Percentiles rank a stretch among this genome's conserved stretches.
Evolutionary conservation across 2,329 filamentous ascomycete genomes (phyloP).

Genomic region (Penicillium sp.): DNA sequence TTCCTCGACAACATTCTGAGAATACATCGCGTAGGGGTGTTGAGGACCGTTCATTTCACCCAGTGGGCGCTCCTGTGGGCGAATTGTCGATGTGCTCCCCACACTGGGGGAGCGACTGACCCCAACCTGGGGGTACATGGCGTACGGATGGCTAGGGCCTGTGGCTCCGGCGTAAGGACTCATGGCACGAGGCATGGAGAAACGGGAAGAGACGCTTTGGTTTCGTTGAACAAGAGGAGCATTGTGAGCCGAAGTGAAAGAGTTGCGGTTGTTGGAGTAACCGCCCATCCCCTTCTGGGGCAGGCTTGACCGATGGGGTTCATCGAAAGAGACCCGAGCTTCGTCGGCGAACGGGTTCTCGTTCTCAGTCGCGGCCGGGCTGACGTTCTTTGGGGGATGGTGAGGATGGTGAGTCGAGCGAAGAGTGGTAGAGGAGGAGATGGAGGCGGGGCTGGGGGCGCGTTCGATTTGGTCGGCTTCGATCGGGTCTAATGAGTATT

Average conservation of each 20-base stretch:
- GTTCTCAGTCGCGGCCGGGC: conserved; percentile 23
- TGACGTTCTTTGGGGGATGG: conserved; percentile 24
- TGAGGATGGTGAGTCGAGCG: conserved; percentile 24
- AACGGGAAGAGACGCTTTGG: conserved; percentile 43
- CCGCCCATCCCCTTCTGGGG: conserved; percentile 32
- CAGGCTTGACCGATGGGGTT: conserved; percentile 33
- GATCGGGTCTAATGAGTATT: conserved; percentile 44
- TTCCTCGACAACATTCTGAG: conserved; percentile 69
- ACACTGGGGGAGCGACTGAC: conserved; percentile 58
- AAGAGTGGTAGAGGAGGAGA: conserved; percentile 32
- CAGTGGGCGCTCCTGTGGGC: conserved; percentile 56
- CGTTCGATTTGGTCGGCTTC: conserved; percentile 33
- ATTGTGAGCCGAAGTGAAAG: conserved; percentile 30
- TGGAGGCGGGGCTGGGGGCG: conserved; percentile 31
- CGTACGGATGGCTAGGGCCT: conserved; percentile 77
- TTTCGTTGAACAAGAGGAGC: conserved; percentile 38
- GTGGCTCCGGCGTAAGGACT: conserved; percentile 66
- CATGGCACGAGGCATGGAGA: conserved; percentile 48
- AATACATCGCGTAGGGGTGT: conserved; percentile 82
- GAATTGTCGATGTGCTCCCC: conserved; percentile 66
- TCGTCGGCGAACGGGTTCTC: conserved; percentile 37
- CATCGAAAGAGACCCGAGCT: conserved; percentile 31
- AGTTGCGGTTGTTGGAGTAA: conserved; percentile 30
- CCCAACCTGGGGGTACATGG: conserved; percentile 72
- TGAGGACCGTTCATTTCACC: conserved; percentile 62